Base-by-base conservation (phyloP, 2,329 filamentous ascomycete species). In the Penicillium sp. region DNA sequence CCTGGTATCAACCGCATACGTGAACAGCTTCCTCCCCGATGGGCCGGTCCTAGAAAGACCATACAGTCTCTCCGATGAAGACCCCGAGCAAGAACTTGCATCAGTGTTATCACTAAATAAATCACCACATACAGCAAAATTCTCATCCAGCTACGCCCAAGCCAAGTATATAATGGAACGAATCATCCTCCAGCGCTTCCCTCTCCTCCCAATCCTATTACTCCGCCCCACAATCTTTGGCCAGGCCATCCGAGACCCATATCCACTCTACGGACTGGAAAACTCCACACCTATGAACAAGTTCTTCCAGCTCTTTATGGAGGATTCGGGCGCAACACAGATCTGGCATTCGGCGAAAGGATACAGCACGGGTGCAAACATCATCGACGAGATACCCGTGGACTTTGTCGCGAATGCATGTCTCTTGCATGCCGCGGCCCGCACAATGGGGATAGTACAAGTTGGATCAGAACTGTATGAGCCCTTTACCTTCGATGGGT, bases 401-500 rank as follows among this genome's bases (percentile, higher is more conserved):
- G 69, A 71, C 40, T 67, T 71, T 27, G 69, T 71, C 15, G 68
- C 69, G 26, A 71, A 70, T 44, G 64, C 66, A 1, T 69, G 67
- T 57, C 59, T 71, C 14, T 37, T 71, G 8, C 69, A 71, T 27
- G 65, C 66, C 1, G 68, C 67, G 6, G 66, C 66, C 12, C 61
- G 59, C 8, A 71, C 68, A 9, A 67, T 54, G 2, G 69, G 69
- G 0, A 65, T 69, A 18, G 64, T 71, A 3, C 68, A 71, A 20
- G 27, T 69, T 9, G 68, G 68, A 25, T 63, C 69, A 2, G 60
- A 69, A 41, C 55, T 71, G 3, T 71, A 70, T 37, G 57, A 68
- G 20, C 59, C 56, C 3, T 51, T 64, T 15, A 71, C 68, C 6
- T 70, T 70, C 27, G 68, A 71, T 25, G 61, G 65, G 3, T 65